These are phyloP conservation scores for Candida sanyaensis DNA, from an alignment of 1,139 yeast genomes.

Conservation along the genomic window DNA sequence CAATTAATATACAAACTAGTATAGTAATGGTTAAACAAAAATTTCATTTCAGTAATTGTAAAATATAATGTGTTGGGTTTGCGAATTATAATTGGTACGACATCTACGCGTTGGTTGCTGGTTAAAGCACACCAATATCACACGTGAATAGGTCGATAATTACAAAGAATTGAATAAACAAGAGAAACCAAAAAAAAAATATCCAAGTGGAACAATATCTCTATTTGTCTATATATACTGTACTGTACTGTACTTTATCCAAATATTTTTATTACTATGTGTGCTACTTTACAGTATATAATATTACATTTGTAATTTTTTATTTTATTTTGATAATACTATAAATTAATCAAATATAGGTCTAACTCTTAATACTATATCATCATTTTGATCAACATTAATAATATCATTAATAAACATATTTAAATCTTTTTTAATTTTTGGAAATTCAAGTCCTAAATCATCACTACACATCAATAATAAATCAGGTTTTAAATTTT, in stretches of 20 bases:
- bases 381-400: conserved; percentile 36
- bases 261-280: no score
- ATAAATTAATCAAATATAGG: conserved; percentile 21
- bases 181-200: background rate
- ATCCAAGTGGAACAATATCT: background rate
- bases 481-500: conserved; percentile 46
- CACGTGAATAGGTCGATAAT: background rate
- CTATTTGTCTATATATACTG: no score
- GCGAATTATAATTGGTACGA: background rate
- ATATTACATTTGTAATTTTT: no score
- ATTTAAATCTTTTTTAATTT: conserved; percentile 37
- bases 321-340: no score
- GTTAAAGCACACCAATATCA: background rate
- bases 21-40: conserved; percentile 10
- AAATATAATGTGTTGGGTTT: background rate
- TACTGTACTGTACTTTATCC: no score
- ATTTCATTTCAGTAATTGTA: background rate
- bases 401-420: conserved; percentile 43
- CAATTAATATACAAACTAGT: conserved; percentile 4
- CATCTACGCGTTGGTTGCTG: background rate
- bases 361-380: conserved; percentile 27
- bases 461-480: conserved; percentile 46
- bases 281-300: no score
- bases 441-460: conserved; percentile 33
- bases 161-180: background rate